Evolutionary conservation across 2,329 filamentous ascomycete genomes (phyloP), one percentile per base, ranked within the genome.

Genomic region (Ophiobolus disseminans): DNA sequence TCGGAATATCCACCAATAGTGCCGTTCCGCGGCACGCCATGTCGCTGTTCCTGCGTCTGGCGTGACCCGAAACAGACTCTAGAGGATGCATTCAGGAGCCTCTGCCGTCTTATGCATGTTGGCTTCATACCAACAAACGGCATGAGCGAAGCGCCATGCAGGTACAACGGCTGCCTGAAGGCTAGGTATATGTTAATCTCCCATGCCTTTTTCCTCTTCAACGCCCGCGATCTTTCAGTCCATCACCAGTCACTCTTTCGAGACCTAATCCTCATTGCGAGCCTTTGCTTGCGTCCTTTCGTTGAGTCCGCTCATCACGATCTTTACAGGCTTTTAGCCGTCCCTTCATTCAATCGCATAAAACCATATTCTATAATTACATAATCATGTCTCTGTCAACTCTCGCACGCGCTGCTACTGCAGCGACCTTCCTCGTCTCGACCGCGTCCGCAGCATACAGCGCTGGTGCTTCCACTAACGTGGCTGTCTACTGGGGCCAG

Each of bases 401-500:
- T 43, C 56, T 73, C 48, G 42, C 58, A 41, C 55, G 56, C 19
- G 62, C 70, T 56, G 63, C 73, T 36, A 57, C 69, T 30, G 66
- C 73, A 44, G 73, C 73, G 40, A 63, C 65, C 26, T 49, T 73
- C 45, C 53, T 70, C 39, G 60, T 66, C 35, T 61, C 73, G n/a
- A 62, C 73, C 21, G 62, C 64, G 36, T 72, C 71, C 32, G 72
- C 74, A 48, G 70, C 71, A 30, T 76, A 80, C 53, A 64, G 78
- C 65, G 62, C 70, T 17, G 55, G 65, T 38, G 67, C 74, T 7
- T 77, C 74, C 43, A 73, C 70, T 30, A 82, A 83, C 57, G 70
- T 83, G 37, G 80, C 75, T 19, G 73, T 82, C 35, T 84, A 84
- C 69, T 83, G 77, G 73, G 82, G 82, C 38, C 80, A 84, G 75